Evolutionary conservation across 129 eudicot species (phyloP).

Genomic region (Flaveria sonorensis): DNA sequence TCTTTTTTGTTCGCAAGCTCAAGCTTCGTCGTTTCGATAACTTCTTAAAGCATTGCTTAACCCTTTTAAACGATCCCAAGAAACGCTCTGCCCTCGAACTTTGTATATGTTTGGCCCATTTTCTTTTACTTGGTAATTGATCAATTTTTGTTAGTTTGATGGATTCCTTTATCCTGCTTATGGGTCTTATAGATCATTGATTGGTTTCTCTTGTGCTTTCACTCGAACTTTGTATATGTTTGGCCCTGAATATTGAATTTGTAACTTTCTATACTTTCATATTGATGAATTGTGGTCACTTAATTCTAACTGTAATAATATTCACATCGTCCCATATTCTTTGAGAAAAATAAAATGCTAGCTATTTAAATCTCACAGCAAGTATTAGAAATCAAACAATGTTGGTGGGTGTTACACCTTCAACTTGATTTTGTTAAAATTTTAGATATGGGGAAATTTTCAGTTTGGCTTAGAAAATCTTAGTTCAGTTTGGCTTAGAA

Average conservation of each 20-base stretch:
- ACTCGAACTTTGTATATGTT: not conserved
- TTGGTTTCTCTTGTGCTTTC: not conserved
- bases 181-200: conserved; percentile 20
- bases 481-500: no score
- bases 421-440: no score
- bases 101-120: conserved; percentile 56
- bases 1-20: no score
- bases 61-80: no score
- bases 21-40: no score
- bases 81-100: conserved; percentile 86
- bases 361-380: not conserved
- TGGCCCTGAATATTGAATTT: not conserved
- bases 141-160: not conserved
- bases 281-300: no score
- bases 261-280: no score
- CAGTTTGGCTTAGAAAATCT: no score
- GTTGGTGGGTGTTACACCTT: conserved; percentile 5
- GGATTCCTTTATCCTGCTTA: not conserved
- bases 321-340: no score
- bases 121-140: not conserved
- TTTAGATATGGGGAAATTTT: no score
- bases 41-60: no score
- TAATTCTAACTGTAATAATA: no score
- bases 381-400: not conserved
- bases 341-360: not conserved